These are phyloP conservation scores for Metschnikowia aberdeeniae DNA, from an alignment of 805 yeast species.

Conservation along the genomic window DNA sequence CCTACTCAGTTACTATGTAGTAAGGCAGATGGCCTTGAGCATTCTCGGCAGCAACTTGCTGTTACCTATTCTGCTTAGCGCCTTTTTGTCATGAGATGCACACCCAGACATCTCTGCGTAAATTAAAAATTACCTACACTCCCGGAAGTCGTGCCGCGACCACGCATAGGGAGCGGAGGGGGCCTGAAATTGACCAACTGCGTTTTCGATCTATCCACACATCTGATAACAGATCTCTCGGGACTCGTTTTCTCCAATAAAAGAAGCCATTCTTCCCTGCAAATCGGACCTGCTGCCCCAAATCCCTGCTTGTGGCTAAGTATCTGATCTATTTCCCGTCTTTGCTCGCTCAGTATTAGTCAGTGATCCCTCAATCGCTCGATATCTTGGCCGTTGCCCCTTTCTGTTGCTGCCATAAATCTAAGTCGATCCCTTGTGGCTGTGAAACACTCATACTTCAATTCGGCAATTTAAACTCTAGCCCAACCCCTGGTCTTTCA, in stretches of 20 bases:
- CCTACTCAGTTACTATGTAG: too few species aligned
- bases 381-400: background rate
- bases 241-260: background rate
- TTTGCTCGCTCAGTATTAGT: slow-evolving; percentile 4
- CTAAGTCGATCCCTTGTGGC: background rate
- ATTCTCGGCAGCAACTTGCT: background rate
- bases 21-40: background rate
- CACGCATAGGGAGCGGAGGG: slow-evolving; percentile 4
- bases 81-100: slow-evolving; percentile 1
- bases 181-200: slow-evolving; percentile 3
- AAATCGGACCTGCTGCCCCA: background rate
- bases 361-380: slow-evolving; percentile 3
- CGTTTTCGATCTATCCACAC: background rate
- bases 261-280: background rate
- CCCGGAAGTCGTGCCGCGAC: slow-evolving; percentile 4
- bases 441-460: background rate
- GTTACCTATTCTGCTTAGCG: background rate
- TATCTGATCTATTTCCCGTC: background rate
- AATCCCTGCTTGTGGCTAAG: background rate
- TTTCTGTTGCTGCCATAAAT: background rate
- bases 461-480: background rate
- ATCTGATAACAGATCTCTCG: background rate
- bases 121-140: slow-evolving; percentile 1
- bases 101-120: slow-evolving; percentile 2
- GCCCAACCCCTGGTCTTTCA: background rate